Base-by-base conservation (phyloP, 78 protist species). In the Monocercomonoides exilis region DNA sequence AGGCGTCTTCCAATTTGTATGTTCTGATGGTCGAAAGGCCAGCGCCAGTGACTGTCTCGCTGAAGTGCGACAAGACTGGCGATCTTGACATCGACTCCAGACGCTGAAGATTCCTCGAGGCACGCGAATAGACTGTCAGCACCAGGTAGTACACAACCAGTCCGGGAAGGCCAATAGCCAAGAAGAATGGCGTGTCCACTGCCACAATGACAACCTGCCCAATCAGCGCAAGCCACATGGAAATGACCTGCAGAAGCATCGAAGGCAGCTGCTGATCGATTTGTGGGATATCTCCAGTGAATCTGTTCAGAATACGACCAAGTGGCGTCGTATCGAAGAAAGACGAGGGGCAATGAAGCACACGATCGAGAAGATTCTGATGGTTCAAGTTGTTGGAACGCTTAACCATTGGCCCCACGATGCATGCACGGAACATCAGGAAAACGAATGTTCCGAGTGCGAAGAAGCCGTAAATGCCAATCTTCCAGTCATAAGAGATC, bases 231-330 rank as follows among this genome's bases (percentile, higher is more conserved):
- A 54, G 70, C 70, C 70, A 54, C 38, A 54, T 21, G 70, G 11
- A 32, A 21, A 54, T 54, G 70, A 54, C 70, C 70, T 21, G 38
- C 70, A 32, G 38, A 11, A 54, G 38, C 70, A 32, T 11, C 38
- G 70, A 11, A 21, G 81, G 81, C 4, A 77, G 35, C 81, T 77
- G 81, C 2, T 2, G 2, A 45, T 79, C 84, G 1, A 79, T 29
- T n/a, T 1, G 41, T 43, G 2, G 29, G 1, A 33, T 11, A 33
- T 86, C 88, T 29, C 3, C 54, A 2, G 29, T 4, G 80, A 86
- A 86, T 33, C 88, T 32, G 77, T 86, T 86, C 64, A 86, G 41
- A 4, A 86, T 86, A 42, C 88, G 77, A 1, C 88, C 88, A 2
- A 46, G 1, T 1, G 84, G 84, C 1, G 3, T 44, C 1, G 86